Base-by-base conservation (phyloP, 768 basidiomycete genomes). In the Termitomyces sp. region DNA sequence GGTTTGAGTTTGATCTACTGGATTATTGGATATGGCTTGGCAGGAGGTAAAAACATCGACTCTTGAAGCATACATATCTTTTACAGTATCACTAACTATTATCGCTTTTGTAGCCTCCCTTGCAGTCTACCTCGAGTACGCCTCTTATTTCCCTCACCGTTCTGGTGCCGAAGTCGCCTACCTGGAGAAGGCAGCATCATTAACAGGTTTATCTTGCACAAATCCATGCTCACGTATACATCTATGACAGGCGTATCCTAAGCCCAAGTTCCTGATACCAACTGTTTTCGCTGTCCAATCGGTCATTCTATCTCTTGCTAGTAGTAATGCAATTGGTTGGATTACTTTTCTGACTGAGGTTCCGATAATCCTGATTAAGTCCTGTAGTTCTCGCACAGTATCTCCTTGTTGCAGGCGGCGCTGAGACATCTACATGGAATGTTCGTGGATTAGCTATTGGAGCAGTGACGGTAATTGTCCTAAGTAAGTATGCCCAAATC, bases 151-250 rank as follows among this genome's bases (percentile, higher is more conserved):
- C 60, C 80, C 80, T 12, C 69, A 75, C 52, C 71, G 80, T 15
- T 76, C 78, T 8, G 79, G 79, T 6, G 80, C 75, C 9, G 75
- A 79, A 57, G 78, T 79, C 6, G 79, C 74, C 3, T 79, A 77
- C 53, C 67, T 78, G 14, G 75, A 78, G 54, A 71, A 75, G 69
- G 75, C 70, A 50, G 17, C 23, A 19, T 31, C 37, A 28, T 23
- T 35, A 15, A 44, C 26, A 17, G 21, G 14, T 37, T 53, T 33
- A 28, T n/a, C 5, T 7, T 31, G 23, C 17, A 1, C 33, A 50
- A 23, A 19, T 43, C 2, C 45, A 38, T 44, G 41, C 52, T 59
- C 41, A 49, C 44, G 37, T 17, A 11, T 21, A 54, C 47, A 50
- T 59, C 49, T 19, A 5, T 50, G 26, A 31, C n/a, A 76, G 69